phyloP scores from a whole-genome alignment of 2,329 filamentous ascomycete genomes.

The Botrytis paeoniae region DNA sequence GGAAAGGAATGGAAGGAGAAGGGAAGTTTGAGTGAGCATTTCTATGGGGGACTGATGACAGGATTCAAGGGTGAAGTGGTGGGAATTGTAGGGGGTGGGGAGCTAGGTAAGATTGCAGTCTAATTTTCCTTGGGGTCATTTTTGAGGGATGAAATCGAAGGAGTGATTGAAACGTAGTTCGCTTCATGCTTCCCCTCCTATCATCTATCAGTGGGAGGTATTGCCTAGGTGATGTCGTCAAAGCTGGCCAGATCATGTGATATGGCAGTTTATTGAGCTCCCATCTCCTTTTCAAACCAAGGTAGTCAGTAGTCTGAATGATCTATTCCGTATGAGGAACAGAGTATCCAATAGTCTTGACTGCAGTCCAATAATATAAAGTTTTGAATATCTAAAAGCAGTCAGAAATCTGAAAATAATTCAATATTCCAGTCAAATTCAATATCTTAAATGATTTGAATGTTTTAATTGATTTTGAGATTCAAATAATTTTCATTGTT shows the following conservation, averaged over 20 bases:
- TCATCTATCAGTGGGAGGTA: no score
- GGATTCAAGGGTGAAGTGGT: slow-evolving; percentile 32
- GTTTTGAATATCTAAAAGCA: no score
- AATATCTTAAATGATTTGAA: no score
- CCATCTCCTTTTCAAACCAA: neutral
- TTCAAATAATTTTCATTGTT: no score
- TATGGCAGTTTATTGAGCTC: no score
- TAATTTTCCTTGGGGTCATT: neutral
- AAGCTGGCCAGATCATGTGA: neutral
- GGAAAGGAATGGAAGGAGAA: slow-evolving; percentile 31
- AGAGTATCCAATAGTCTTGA: neutral
- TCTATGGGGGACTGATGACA: slow-evolving; percentile 26
- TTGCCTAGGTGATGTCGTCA: neutral
- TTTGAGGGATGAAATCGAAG: neutral
- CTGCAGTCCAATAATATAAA: no score
- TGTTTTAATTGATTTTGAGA: no score
- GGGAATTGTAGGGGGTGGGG: slow-evolving; percentile 34
- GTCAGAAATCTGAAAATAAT: no score
- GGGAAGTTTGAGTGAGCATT: slow-evolving; percentile 30
- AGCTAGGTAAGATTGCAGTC: slow-evolving; percentile 27
- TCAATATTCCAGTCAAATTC: no score
- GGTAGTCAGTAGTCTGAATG: neutral
- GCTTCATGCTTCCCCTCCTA: neutral
- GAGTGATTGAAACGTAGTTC: neutral
- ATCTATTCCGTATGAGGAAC: neutral